Base-by-base conservation (phyloP, 148 eudicot species). In the Simmondsia chinensis region DNA sequence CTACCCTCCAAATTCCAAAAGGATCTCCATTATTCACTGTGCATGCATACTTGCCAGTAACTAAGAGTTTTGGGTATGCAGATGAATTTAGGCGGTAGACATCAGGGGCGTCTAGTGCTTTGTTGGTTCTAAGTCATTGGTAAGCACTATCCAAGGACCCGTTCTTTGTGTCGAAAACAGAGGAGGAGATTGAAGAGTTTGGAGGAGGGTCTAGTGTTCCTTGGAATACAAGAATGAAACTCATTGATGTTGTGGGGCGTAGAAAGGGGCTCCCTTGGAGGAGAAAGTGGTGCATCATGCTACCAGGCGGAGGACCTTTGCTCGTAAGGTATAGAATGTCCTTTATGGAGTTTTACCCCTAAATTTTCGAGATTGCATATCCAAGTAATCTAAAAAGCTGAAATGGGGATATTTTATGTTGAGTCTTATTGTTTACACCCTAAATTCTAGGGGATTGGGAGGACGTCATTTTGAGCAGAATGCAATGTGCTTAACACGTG, bases 1-100 rank as follows among this genome's bases (percentile, higher is more conserved):
- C n/a, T n/a, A n/a, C n/a, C n/a, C n/a, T n/a, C n/a, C n/a, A 84
- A 69, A 89, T 89, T 95, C 93, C 78, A 45, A 93, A 89, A 79
- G 82, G 95, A 10, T 89, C 95, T 18, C 68, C 97, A 0, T 61
- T 89, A 60, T 89, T 89, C 56, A 84, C 97, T 0, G 93, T 89
- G 3, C 87, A 89, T 33, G 82, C 93, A 2, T 84, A 89, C 51
- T 69, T 85, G 43, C 88, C 88, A 2, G 97, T 89, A 45, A 61
- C 95, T 30, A 93, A 89, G 48, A 89, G 97, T 57, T 84, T 89
- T 48, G 95, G 97, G 19, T 89, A 84, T 53, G 74, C 95, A 1
- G 97, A 84, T 56, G 97, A 89, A 52, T 71, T 89, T 56, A 73
- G 95, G 46, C 76, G 85, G 56, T 54, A 74, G 80, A 89, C 97